Evolutionary conservation across 495 filamentous ascomycete genomes (phyloP).

Genomic region (Penicillium ucsense): DNA sequence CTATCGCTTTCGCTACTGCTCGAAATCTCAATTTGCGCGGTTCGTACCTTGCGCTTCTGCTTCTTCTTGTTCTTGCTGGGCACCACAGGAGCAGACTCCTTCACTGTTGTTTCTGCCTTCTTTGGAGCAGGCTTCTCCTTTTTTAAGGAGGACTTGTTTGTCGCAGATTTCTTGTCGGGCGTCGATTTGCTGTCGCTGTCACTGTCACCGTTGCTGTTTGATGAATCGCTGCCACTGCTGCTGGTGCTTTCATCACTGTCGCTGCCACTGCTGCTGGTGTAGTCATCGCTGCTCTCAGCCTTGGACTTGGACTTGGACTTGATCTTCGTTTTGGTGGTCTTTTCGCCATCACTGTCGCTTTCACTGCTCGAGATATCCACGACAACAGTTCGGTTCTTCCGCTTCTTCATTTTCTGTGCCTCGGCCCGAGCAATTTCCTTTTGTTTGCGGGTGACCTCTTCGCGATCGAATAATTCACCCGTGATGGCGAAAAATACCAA

Average conservation of each 20-base stretch:
- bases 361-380: constrained; percentile 41
- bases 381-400: constrained; percentile 42
- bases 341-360: constrained; percentile 17
- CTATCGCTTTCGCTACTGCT: constrained; percentile 24
- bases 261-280: constrained; percentile 3
- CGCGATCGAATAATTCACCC: constrained; percentile 21
- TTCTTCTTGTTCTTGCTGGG: constrained; percentile 17
- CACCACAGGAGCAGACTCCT: neutral
- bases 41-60: constrained; percentile 21
- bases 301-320: neutral
- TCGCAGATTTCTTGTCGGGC: constrained; percentile 12
- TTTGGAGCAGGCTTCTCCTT: constrained; percentile 4
- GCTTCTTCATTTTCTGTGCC: constrained; percentile 37
- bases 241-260: constrained; percentile 12
- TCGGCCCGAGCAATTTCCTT: constrained; percentile 22
- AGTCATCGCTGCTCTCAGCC: constrained; percentile 20
- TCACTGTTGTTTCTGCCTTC: constrained; percentile 1
- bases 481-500: constrained; percentile 34
- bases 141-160: constrained; percentile 1
- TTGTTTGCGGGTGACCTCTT: constrained; percentile 2
- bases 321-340: constrained; percentile 6
- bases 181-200: constrained; percentile 11
- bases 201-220: constrained; percentile 7
- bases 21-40: constrained; percentile 19
- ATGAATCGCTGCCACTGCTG: constrained; percentile 15